A percentile compares a stretch with the other conserved stretches of the same genome.
Conservation (phyloP, 2,329 filamentous ascomycete species). For the Paraphaeosphaeria sporulosa region DNA sequence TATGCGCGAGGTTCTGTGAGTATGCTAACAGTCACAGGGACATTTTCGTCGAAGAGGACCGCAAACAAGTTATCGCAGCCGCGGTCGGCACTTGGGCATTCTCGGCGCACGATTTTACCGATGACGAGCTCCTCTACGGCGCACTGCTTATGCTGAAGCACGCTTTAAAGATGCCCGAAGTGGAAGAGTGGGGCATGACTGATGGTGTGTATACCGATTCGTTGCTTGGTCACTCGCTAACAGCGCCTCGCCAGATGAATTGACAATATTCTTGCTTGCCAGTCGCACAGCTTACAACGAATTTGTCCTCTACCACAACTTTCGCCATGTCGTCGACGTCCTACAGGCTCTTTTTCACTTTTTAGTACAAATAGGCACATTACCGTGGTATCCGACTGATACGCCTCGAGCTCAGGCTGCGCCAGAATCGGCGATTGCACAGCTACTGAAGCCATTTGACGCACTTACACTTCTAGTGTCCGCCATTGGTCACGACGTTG, state of each 20-base stretch:
- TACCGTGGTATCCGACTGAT: slow-evolving; percentile 70
- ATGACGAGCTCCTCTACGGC: slow-evolving; percentile 88
- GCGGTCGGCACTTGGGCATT: slow-evolving; percentile 85
- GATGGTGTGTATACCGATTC: slow-evolving; percentile 66
- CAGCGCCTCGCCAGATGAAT: slow-evolving; percentile 65
- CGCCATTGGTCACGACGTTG: slow-evolving; percentile 97
- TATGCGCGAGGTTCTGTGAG: not conserved
- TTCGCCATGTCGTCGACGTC: slow-evolving; percentile 95
- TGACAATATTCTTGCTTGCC: slow-evolving; percentile 85
- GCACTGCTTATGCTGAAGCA: slow-evolving; percentile 91
- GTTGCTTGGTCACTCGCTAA: not conserved
- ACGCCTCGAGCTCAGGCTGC: slow-evolving; percentile 34
- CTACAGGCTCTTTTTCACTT: slow-evolving; percentile 93
- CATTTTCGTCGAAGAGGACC: slow-evolving; percentile 71
- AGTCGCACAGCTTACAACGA: slow-evolving; percentile 94
- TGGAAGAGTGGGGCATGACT: slow-evolving; percentile 81
- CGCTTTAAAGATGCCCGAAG: slow-evolving; percentile 79
- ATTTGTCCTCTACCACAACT: slow-evolving; percentile 98
- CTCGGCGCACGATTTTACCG: slow-evolving; percentile 85
- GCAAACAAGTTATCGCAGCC: slow-evolving; percentile 70
- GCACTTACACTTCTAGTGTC: slow-evolving; percentile 88
- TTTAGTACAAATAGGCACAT: slow-evolving; percentile 77
- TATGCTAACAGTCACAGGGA: slow-evolving; percentile 55
- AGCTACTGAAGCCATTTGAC: slow-evolving; percentile 84
- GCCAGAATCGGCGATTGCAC: slow-evolving; percentile 71